Percentiles rank a stretch among this genome's conserved stretches.
These are phyloP conservation scores for Phytophthora pinifolia DNA, from an alignment of 352 stramenopile species.

Conservation along the genomic window DNA sequence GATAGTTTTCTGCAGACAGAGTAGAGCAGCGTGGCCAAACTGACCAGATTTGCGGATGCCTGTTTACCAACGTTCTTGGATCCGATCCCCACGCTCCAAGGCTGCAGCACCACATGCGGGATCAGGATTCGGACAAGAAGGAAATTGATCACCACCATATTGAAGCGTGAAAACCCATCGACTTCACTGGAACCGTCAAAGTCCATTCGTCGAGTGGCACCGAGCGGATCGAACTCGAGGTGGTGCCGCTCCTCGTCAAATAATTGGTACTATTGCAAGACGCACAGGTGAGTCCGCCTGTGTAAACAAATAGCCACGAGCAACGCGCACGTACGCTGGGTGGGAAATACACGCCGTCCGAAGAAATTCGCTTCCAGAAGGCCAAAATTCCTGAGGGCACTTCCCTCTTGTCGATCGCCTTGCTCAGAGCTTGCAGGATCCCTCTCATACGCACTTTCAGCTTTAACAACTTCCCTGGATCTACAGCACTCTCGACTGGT, in stretches of 20 bases:
- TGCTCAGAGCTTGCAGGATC: constrained; percentile 48
- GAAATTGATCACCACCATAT: constrained; percentile 68
- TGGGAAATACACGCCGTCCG: constrained; percentile 68
- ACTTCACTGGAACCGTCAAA: constrained; percentile 1
- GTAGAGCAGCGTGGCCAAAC: constrained; percentile 57
- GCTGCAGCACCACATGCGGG: constrained; percentile 53
- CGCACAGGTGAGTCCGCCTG: constrained; percentile 7
- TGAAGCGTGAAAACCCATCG: constrained; percentile 33
- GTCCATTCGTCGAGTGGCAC: constrained; percentile 50
- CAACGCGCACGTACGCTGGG: constrained; percentile 34
- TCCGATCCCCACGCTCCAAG: constrained; percentile 48
- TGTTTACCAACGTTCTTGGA: constrained; percentile 24
- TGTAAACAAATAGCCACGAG: neutral
- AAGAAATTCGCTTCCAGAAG: constrained; percentile 57
- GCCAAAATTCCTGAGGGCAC: constrained; percentile 54
- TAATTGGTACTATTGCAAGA: constrained; percentile 48
- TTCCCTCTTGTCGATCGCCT: constrained; percentile 52
- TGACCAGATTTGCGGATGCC: constrained; percentile 40
- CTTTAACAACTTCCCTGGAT: constrained; percentile 40
- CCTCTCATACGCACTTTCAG: constrained; percentile 64
- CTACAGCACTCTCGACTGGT: constrained; percentile 5
- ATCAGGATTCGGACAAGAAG: constrained; percentile 61
- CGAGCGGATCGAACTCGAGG: constrained; percentile 61
- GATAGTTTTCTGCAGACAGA: constrained; percentile 43
- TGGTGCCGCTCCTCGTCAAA: constrained; percentile 40